Base-by-base conservation (phyloP, 306 rosid species). In the Geum urbanum region DNA sequence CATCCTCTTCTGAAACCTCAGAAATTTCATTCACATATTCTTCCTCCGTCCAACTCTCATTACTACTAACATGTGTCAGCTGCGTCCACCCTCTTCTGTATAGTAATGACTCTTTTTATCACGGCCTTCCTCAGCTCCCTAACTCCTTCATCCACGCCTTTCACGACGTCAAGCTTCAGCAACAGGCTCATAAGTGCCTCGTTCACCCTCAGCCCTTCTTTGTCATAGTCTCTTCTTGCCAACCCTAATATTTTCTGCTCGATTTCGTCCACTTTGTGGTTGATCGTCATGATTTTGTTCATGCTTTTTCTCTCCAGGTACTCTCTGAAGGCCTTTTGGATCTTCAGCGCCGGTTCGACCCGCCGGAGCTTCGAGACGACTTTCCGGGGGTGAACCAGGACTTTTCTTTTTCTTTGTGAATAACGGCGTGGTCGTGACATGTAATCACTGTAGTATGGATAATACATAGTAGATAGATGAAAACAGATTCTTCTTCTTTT, bases 121-220 rank as follows among this genome's bases (percentile, higher is more conserved):
- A 83, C 81, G 0, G 80, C 53, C 81, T 79, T 92, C 49, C 96
- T 72, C 32, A 79, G 76, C 3, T 75, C 89, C 78, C 96, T 86
- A 39, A 92, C 82, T 0, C 87, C 90, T 11, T 71, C 47, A 24
- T 78, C 79, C 43, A 86, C 76, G 5, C 86, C 85, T 43, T 70
- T 84, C 55, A 90, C 87, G 4, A 87, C 85, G 51, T 90, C 96
- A 78, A 92, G 78, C 73, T 61, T 74, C 1, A 90, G 76, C 3
- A 92, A 83, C 80, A 90, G 75, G 72, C 72, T 88, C 96, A 88
- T 89, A 66, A 90, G 72, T 14, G 75, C 79, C 80, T 90, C 96
- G 6, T 52, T 74, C 0, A 86, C 68, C 80, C 52, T 88, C 63
- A 88, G 14, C 67, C 84, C 82, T 81, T 88, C 98, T 55, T 69